Evolutionary conservation across 2,329 filamentous ascomycete genomes (phyloP), one percentile per base, ranked within the genome.

Genomic region (Fusarium oxysporum): DNA sequence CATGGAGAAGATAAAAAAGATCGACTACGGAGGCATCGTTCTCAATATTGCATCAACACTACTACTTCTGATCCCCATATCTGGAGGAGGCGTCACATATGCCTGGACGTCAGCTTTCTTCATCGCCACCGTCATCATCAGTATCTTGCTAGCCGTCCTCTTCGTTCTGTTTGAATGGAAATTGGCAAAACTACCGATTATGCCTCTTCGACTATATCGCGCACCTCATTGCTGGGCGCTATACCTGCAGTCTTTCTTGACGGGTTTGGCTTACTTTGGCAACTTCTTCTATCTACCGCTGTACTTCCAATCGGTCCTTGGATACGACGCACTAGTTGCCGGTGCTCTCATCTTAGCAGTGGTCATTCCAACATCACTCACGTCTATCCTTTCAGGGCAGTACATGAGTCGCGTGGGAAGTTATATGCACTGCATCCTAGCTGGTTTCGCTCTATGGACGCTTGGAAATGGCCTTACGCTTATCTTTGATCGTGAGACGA

Each of bases 361-460:
- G 10, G 50, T 54, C 3, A 58, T 50, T 28, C 55, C 4, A 14
- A 65, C 16, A 23, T 48, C 50, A 7, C 47, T 65, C 1, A 19
- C 43, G 2, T 65, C 63, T 0, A 43, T 66, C 2, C 30, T 38
- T 0, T 66, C 63, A 1, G 63, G 50, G 13, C 63, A 66, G n/a
- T 66, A 66, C 23, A 65, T 66, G 37, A 66, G 63, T 28, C 50
- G 50, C 8, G 25, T 45, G 0, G n/a, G 54, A 2, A 44, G 61
- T 8, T 66, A 66, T 0, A 55, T 55, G 17, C 43, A 65, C n/a
- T 55, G 54, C 1, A 66, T 66, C 2, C 3, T 59, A 1, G 32
- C 10, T 17, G 63, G 63, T 0, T 66, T 66, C 10, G 32, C 61
- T 4, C n/a, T 65, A 1, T 67, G 62, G 64, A 67, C 64, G 0